Percentiles rank a stretch among this genome's conserved stretches.
phyloP scores from a whole-genome alignment of 225 moss, liverwort and hornwort genomes.

The Marchantia paleacea region DNA sequence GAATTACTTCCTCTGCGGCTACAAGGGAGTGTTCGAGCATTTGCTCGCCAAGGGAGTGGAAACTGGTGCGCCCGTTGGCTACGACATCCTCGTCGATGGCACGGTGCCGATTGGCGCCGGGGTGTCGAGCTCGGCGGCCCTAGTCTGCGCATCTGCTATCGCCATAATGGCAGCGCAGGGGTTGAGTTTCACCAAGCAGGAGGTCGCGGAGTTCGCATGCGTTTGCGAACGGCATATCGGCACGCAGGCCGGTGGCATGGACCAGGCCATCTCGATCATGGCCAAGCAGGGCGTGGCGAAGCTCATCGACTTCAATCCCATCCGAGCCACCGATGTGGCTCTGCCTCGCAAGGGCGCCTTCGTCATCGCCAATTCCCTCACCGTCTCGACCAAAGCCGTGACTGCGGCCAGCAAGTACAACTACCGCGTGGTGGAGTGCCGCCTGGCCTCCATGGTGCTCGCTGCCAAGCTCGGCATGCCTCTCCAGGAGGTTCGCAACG shows the following conservation, averaged over 20 bases:
- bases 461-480: slow-evolving; percentile 78
- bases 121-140: slow-evolving; percentile 92
- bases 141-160: slow-evolving; percentile 92
- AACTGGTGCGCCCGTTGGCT: slow-evolving; percentile 44
- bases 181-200: slow-evolving; percentile 73
- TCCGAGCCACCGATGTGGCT: slow-evolving; percentile 75
- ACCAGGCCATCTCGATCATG: slow-evolving; percentile 94
- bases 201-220: slow-evolving; percentile 85
- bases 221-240: slow-evolving; percentile 92
- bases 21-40: slow-evolving; percentile 90
- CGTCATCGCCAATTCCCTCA: slow-evolving; percentile 92
- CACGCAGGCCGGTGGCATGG: slow-evolving; percentile 96
- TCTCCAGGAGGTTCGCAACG: slow-evolving; percentile 48
- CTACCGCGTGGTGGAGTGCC: slow-evolving; percentile 94
- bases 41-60: slow-evolving; percentile 55
- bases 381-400: slow-evolving; percentile 92
- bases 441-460: slow-evolving; percentile 87
- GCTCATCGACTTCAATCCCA: slow-evolving; percentile 82
- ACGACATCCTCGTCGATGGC: slow-evolving; percentile 77
- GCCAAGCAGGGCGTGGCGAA: slow-evolving; percentile 81
- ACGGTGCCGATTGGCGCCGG: slow-evolving; percentile 71
- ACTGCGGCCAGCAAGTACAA: slow-evolving; percentile 95
- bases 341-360: slow-evolving; percentile 68
- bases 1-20: slow-evolving; percentile 95
- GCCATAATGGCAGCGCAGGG: slow-evolving; percentile 67